These are phyloP conservation scores for Rhizophora apiculata DNA, from an alignment of 345 rosid genomes.

Conservation along the genomic window DNA sequence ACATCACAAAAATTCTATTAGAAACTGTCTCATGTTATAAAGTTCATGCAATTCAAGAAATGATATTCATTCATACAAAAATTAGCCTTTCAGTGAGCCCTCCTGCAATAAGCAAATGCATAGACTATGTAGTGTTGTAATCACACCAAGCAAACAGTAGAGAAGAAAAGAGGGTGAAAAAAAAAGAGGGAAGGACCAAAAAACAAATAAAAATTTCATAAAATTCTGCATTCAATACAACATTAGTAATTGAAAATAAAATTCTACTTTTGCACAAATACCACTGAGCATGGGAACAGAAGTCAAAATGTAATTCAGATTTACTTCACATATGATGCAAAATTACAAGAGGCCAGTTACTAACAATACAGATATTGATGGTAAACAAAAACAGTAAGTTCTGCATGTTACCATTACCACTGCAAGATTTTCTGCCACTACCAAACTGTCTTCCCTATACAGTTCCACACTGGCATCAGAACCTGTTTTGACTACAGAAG, in stretches of 20 bases:
- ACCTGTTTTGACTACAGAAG: constrained; percentile 28
- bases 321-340: neutral
- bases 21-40: neutral
- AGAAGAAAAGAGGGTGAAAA: neutral
- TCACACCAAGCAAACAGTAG: neutral
- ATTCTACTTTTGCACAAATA: neutral
- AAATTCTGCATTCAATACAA: too few species aligned
- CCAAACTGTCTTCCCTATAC: constrained; percentile 29
- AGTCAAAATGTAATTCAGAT: neutral
- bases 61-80: neutral
- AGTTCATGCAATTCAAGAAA: neutral
- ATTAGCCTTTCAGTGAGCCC: neutral
- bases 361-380: neutral
- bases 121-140: neutral
- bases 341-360: constrained; percentile 1
- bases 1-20: constrained; percentile 17
- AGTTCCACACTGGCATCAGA: constrained; percentile 19
- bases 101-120: neutral
- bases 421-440: constrained; percentile 23
- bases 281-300: neutral
- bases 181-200: neutral
- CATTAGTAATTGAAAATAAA: neutral
- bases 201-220: too few species aligned
- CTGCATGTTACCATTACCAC: constrained; percentile 41
- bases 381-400: neutral